Base-by-base conservation (phyloP, 495 filamentous ascomycete genomes). In the Neurospora pannonica region DNA sequence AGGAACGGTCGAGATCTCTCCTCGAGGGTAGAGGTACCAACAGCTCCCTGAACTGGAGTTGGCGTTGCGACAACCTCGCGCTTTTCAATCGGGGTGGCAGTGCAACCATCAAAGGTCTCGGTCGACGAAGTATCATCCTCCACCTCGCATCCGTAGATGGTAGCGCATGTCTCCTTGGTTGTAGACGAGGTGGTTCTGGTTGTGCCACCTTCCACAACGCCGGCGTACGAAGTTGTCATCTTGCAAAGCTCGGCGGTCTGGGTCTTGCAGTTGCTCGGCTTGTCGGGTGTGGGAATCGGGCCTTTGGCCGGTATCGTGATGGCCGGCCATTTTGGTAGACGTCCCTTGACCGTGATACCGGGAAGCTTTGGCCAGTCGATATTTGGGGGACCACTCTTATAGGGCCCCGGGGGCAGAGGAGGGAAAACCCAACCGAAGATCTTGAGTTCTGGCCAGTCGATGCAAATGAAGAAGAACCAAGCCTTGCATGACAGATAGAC, bases 241-340 rank as follows among this genome's bases (percentile, higher is more conserved):
- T n/a, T 31, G 54, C 74, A 75, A 11, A 48, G n/a, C 38, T 69
- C 15, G 70, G 74, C 70, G n/a, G 74, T 75, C 74, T 75, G 28
- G 28, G 74, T 75, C 70, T 70, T 24, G 60, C 70, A 75, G 38
- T 46, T 36, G 9, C 21, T 21, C 13, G 74, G 74, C 48, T 75
- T 37, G 46, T 36, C 34, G 21, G 38, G 10, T 43, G 54, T 70
- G 21, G 73, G 74, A 17, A 78, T 38, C 28, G 38, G 75, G 37
- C 70, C 17, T 38, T 76, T 74, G 5, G 9, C 15, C 19, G 70
- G 73, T 69, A 79, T 76, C 70, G 75, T 76, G 72, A 79, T 77
- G 24, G 38, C 15, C 1, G 77, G 77, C 77, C 77, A 79, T 6
- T 46, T 38, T 0, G 77, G 77, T 34, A 76, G 67, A 4, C 8